Conservation (phyloP, 2,329 filamentous ascomycete genomes). For the Phialophora chinensis region DNA sequence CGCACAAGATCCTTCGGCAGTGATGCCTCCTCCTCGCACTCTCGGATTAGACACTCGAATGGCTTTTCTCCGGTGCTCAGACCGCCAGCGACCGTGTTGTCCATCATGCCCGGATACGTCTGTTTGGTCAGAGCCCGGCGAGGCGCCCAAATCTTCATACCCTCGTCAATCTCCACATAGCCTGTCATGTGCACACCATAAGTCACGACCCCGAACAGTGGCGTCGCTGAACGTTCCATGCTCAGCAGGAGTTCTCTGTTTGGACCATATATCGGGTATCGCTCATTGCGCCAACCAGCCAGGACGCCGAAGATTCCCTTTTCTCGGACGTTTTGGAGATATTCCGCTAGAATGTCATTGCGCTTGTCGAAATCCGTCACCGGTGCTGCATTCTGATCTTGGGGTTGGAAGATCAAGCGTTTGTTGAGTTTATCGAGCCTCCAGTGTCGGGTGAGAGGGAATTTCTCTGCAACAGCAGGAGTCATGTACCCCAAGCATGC, state of each 20-base stretch:
- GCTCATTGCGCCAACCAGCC: slow-evolving; percentile 78
- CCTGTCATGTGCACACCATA: slow-evolving; percentile 85
- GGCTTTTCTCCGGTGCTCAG: slow-evolving; percentile 81
- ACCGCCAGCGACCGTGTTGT: slow-evolving; percentile 90
- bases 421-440: slow-evolving; percentile 20
- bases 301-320: slow-evolving; percentile 75
- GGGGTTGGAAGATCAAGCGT: slow-evolving; percentile 35
- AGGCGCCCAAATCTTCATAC: slow-evolving; percentile 83
- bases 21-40: slow-evolving; percentile 87
- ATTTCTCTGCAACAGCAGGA: slow-evolving; percentile 37
- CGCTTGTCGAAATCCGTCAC: slow-evolving; percentile 64
- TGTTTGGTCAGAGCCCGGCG: slow-evolving; percentile 76
- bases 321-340: slow-evolving; percentile 71
- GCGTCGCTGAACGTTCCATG: slow-evolving; percentile 76
- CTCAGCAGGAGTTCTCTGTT: slow-evolving; percentile 68
- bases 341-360: slow-evolving; percentile 61
- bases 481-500: slow-evolving; percentile 66
- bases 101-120: slow-evolving; percentile 88
- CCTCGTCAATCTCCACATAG: slow-evolving; percentile 64
- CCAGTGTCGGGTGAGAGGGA: slow-evolving; percentile 33
- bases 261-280: slow-evolving; percentile 76
- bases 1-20: slow-evolving; percentile 74
- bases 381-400: slow-evolving; percentile 23
- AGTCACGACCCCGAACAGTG: slow-evolving; percentile 75
- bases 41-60: slow-evolving; percentile 81